Conservation (phyloP, 768 basidiomycete genomes). For the Boletus tomentosulus region DNA sequence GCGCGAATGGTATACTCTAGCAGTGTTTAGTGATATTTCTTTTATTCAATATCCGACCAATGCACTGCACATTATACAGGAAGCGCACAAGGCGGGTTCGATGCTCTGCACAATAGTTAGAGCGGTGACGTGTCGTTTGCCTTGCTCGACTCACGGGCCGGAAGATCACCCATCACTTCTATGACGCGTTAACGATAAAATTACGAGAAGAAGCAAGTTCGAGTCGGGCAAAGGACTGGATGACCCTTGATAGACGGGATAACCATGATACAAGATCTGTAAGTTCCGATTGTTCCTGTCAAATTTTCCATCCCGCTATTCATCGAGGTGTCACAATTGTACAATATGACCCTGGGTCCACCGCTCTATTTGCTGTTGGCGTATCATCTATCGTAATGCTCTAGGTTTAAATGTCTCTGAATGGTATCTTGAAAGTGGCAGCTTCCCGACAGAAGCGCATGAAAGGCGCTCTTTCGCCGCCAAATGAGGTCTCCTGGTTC, state of each 20-base stretch:
- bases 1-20: not conserved
- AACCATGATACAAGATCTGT: not conserved
- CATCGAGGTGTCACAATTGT: not conserved
- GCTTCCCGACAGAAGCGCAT: not conserved
- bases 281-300: not conserved
- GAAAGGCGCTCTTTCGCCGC: not conserved
- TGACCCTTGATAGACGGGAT: not conserved
- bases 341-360: not conserved
- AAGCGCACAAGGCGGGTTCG: not conserved
- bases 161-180: not conserved
- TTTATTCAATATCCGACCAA: not conserved
- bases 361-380: not conserved
- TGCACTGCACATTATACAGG: not conserved
- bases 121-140: not conserved
- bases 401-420: not conserved
- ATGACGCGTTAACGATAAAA: not conserved
- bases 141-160: not conserved
- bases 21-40: not conserved
- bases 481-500: not conserved
- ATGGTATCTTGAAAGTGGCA: not conserved
- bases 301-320: not conserved
- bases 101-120: not conserved
- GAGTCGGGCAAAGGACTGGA: not conserved
- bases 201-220: not conserved
- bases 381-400: not conserved